phyloP scores from a whole-genome alignment of 2,329 filamentous ascomycete species.

The Monosporascus ibericus region DNA sequence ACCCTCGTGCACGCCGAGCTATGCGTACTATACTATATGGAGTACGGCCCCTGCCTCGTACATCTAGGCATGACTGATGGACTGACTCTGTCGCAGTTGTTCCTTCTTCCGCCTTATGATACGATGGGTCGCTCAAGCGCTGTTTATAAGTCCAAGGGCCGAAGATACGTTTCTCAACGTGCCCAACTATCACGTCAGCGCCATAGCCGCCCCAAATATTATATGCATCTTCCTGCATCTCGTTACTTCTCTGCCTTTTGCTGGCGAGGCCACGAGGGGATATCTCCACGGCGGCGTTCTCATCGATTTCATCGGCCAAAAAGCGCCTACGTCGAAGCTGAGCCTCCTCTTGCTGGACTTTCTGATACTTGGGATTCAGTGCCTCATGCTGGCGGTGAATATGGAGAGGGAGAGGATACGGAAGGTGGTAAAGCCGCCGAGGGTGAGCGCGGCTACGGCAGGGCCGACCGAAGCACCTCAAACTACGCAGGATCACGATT shows the following conservation, averaged over 20 bases:
- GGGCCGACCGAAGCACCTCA: conserved; percentile 9
- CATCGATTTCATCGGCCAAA: conserved; percentile 63
- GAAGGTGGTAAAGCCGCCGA: conserved; percentile 36
- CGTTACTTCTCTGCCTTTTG: conserved; percentile 46
- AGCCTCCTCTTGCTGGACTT: conserved; percentile 52
- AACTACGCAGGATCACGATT: conserved; percentile 44
- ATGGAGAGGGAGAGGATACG: conserved; percentile 53
- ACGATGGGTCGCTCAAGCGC: conserved; percentile 52
- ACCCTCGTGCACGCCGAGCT: conserved; percentile 59
- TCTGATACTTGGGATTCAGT: conserved; percentile 51
- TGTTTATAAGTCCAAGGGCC: conserved; percentile 59
- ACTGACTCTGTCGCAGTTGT: conserved; percentile 38
- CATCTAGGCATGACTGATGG: conserved; percentile 2
- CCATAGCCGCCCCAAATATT: conserved; percentile 52
- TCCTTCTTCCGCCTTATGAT: conserved; percentile 58
- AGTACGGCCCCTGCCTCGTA: conserved; percentile 39
- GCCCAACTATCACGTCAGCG: conserved; percentile 52
- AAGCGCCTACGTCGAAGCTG: conserved; percentile 50
- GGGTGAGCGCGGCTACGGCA: conserved; percentile 5
- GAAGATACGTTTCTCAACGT: conserved; percentile 49
- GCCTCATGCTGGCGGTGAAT: conserved; percentile 58
- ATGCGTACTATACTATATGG: conserved; percentile 63
- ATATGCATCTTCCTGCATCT: conserved; percentile 57
- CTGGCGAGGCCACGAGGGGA: conserved; percentile 55
- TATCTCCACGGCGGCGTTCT: conserved; percentile 63